Percentiles rank a stretch among this genome's conserved stretches.
phyloP scores from a whole-genome alignment of 2,329 filamentous ascomycete species.

The Lecanicillium sp. region DNA sequence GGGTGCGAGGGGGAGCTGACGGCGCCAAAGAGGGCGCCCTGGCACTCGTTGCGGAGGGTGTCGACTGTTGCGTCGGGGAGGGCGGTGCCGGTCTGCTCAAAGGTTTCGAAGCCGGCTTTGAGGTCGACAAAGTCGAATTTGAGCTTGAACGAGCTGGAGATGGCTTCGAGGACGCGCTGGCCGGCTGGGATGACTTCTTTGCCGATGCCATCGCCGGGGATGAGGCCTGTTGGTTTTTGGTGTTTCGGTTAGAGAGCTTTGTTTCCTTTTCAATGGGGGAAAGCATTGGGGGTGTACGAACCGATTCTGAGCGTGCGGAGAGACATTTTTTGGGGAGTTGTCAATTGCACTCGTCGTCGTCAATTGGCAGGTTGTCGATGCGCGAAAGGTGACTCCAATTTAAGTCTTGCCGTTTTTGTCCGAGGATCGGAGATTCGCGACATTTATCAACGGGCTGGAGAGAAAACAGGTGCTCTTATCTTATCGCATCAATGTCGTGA shows the following conservation, averaged over 20 bases:
- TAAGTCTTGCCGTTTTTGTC: constrained; percentile 9
- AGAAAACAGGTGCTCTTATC: constrained; percentile 2
- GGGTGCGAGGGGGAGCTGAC: constrained; percentile 85
- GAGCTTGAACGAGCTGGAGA: constrained; percentile 81
- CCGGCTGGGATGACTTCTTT: constrained; percentile 96
- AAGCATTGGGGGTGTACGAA: constrained; percentile 12
- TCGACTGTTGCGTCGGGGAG: constrained; percentile 88
- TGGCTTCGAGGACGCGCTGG: constrained; percentile 82
- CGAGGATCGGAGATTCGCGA: constrained; percentile 18
- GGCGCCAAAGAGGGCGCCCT: constrained; percentile 92
- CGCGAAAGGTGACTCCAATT: not conserved
- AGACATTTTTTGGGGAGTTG: constrained; percentile 25
- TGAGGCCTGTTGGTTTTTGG: constrained; percentile 59
- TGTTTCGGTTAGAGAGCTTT: not conserved
- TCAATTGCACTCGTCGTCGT: constrained; percentile 9
- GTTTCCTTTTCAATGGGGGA: not conserved
- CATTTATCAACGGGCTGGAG: constrained; percentile 8
- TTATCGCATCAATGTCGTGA: no score
- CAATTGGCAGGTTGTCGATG: constrained; percentile 2
- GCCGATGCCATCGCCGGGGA: constrained; percentile 96
- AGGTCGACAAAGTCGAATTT: constrained; percentile 94
- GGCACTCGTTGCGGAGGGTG: constrained; percentile 80
- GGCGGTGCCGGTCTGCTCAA: constrained; percentile 80
- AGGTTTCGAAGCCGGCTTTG: constrained; percentile 86
- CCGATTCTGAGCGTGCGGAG: constrained; percentile 34